Evolutionary conservation across 139 green algal species (phyloP), one percentile per base, ranked within the genome.

Genomic region (Picochlorum sp.): DNA sequence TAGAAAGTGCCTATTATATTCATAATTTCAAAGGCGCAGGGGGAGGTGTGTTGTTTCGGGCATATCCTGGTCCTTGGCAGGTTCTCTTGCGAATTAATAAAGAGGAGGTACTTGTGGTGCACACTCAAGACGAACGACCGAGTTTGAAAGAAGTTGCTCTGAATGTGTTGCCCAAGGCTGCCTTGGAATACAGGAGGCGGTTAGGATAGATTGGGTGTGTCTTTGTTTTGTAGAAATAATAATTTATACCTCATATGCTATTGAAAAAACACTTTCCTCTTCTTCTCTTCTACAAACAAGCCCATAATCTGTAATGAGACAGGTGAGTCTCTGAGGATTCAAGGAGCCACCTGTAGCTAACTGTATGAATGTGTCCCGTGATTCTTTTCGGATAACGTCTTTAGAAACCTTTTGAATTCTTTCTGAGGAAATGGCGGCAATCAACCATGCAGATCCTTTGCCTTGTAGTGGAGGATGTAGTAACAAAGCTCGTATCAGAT

Each of bases 1-100:
- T 86, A 24, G 67, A 81, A 52, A 55, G 71, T 9, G 83, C 77
- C 0, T 95, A 86, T 65, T 95, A 95, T 76, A 83, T 95, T 10
- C 85, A 91, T 74, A 95, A 95, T 69, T 94, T 95, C 77, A 95
- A 95, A 72, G 87, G 87, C 21, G n/a, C 60, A 26, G 23, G 24
- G 58, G 56, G 70, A 72, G 84, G 78, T 31, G 76, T 60, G 1
- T 72, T 94, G 38, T 94, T 88, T 64, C 73, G 86, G 6, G 71
- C 59, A 8, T 95, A 96, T 67, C 88, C 88, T 4, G 88, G 83
- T 0, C 86, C 86, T 8, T 95, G 85, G 88, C 83, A 89, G 57
- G 86, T 95, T 45, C 62, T 90, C 13, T 56, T 71, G 3, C 73
- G 83, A 24, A 76, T 76, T 37, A 30, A 52, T 0, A 18, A 57